These are phyloP conservation scores for Fusarium coffeatum DNA, from an alignment of 2,329 filamentous ascomycete genomes.

Conservation along the genomic window DNA sequence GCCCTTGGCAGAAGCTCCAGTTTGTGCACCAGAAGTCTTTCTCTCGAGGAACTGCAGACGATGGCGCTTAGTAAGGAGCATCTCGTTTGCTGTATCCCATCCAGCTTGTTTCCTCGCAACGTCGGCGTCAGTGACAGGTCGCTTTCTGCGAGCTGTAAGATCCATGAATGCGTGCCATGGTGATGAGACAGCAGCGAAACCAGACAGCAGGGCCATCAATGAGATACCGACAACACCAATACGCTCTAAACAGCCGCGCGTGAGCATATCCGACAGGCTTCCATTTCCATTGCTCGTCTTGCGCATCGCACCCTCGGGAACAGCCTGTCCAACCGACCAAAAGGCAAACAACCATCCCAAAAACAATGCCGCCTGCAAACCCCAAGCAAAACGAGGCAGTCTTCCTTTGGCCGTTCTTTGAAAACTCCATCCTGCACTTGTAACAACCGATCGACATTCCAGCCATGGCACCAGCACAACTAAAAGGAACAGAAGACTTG, in stretches of 20 bases:
- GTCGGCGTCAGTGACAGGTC: slow-evolving; percentile 77
- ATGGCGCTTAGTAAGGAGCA: slow-evolving; percentile 80
- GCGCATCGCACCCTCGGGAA: slow-evolving; percentile 58
- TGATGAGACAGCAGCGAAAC: slow-evolving; percentile 88
- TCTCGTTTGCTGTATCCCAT: slow-evolving; percentile 80
- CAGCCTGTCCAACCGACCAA: slow-evolving; percentile 77
- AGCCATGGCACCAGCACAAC: slow-evolving; percentile 82
- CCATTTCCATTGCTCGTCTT: slow-evolving; percentile 43
- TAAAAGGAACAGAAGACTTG: slow-evolving; percentile 76
- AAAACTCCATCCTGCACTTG: slow-evolving; percentile 71
- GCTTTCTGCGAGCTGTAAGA: slow-evolving; percentile 60
- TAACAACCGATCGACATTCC: slow-evolving; percentile 75
- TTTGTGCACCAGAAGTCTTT: slow-evolving; percentile 59
- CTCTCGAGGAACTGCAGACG: slow-evolving; percentile 76
- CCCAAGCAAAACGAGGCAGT: slow-evolving; percentile 71
- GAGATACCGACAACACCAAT: slow-evolving; percentile 88
- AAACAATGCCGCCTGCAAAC: slow-evolving; percentile 72
- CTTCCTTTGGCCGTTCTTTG: slow-evolving; percentile 66
- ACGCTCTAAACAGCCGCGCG: slow-evolving; percentile 70
- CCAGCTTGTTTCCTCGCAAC: slow-evolving; percentile 82
- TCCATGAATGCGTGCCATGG: slow-evolving; percentile 86
- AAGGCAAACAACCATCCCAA: slow-evolving; percentile 77
- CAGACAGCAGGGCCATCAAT: slow-evolving; percentile 87
- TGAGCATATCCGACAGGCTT: slow-evolving; percentile 54
- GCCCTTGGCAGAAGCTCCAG: slow-evolving; percentile 40